Percentiles rank a stretch among this genome's conserved stretches.
Evolutionary conservation across 192 early-diverging fungal genomes (phyloP).

Genomic region (Rhizophagus sp.): DNA sequence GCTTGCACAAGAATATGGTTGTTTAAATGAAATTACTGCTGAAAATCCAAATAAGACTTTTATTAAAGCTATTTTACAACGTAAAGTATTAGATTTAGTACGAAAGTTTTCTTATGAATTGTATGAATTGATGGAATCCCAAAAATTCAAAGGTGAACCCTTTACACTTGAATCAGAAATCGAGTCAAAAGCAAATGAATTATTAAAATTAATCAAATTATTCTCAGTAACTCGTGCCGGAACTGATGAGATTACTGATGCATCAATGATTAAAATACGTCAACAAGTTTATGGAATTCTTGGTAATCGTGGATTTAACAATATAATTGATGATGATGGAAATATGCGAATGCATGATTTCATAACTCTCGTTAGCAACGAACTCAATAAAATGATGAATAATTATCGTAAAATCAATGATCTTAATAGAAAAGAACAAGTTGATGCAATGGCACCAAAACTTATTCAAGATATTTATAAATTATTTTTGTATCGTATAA

Average conservation of each 20-base stretch:
- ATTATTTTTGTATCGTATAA: not conserved
- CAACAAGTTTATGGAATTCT: slow-evolving; percentile 12
- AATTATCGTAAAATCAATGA: not conserved
- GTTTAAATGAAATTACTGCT: no score
- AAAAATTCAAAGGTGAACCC: no score
- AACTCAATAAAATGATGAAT: not conserved
- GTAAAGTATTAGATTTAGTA: no score
- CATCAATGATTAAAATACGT: not conserved
- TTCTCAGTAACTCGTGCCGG: not conserved
- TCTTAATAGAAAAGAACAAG: not conserved
- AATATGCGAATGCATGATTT: not conserved
- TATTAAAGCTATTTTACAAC: no score
- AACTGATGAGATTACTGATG: not conserved
- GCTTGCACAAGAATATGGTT: no score
- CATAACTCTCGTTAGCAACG: not conserved
- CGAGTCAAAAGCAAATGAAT: not conserved
- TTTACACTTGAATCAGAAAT: not conserved
- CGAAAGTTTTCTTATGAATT: no score
- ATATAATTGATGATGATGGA: not conserved
- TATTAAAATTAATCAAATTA: not conserved
- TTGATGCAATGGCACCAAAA: not conserved
- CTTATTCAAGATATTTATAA: not conserved
- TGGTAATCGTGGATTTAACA: slow-evolving; percentile 1
- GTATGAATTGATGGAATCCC: no score
- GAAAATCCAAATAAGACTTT: no score